Percentiles rank a stretch among this genome's conserved stretches.
Evolutionary conservation across 352 stramenopile species (phyloP).

Genomic region (Globisporangium cederbergense): DNA sequence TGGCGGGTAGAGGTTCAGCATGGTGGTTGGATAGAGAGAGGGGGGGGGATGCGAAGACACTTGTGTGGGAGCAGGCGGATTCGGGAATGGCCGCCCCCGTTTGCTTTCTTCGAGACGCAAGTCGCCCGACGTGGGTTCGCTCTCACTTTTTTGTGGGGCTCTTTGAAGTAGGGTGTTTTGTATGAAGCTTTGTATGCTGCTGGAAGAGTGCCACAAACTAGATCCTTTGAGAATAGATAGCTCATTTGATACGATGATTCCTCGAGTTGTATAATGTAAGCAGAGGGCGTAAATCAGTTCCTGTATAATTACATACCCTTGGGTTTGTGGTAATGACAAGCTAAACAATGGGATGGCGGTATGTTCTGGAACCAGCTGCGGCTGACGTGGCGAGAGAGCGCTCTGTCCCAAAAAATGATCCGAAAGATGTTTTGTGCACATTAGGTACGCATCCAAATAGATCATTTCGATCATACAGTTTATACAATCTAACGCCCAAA

Average conservation of each 20-base stretch:
- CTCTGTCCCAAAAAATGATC: background rate
- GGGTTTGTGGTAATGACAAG: background rate
- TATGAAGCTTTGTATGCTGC: background rate
- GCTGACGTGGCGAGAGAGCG: background rate
- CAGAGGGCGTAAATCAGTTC: conserved; percentile 10
- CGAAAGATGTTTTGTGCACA: conserved; percentile 1
- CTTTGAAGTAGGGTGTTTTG: background rate
- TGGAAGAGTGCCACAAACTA: background rate
- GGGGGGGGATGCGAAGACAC: background rate
- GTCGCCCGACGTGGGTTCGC: background rate
- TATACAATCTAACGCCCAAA: too few relatives aligned
- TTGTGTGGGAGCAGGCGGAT: conserved; percentile 20
- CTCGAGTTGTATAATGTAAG: background rate
- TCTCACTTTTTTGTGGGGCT: background rate
- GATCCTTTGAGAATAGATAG: background rate
- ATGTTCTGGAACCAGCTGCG: conserved; percentile 6
- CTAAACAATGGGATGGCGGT: background rate
- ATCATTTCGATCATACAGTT: too few relatives aligned
- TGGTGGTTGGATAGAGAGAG: conserved; percentile 19
- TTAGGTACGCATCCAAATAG: background rate
- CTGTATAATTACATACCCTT: conserved; percentile 8
- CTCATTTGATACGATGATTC: background rate
- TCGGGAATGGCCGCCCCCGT: conserved; percentile 21
- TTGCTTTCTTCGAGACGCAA: conserved; percentile 2
- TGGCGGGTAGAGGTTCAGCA: conserved; percentile 78